These are phyloP conservation scores for Brassica carinata DNA, from an alignment of 345 rosid species.

Conservation along the genomic window DNA sequence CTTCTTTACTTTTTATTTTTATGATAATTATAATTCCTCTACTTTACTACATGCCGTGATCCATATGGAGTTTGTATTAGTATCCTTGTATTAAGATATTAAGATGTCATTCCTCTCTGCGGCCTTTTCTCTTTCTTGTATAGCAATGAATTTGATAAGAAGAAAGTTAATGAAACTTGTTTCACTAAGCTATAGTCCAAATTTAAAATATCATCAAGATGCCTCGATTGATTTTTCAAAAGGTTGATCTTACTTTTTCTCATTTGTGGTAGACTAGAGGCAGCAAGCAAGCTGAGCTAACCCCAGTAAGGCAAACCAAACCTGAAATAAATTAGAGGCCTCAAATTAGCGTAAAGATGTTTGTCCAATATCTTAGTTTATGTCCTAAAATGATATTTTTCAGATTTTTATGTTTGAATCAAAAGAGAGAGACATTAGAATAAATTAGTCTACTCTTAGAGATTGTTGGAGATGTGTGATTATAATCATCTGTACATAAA, in stretches of 20 bases:
- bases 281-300: slow-evolving; percentile 20
- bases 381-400: background rate
- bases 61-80: slow-evolving; percentile 14
- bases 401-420: background rate
- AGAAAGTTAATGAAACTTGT: background rate
- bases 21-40: slow-evolving; percentile 12
- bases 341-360: slow-evolving; percentile 3
- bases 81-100: slow-evolving; percentile 3
- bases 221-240: background rate
- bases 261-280: background rate
- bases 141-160: background rate
- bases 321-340: slow-evolving; percentile 17
- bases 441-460: background rate
- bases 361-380: background rate
- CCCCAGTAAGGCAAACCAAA: slow-evolving; percentile 2
- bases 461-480: background rate
- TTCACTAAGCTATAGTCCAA: background rate
- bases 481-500: too few relatives aligned
- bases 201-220: background rate
- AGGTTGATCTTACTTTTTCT: slow-evolving; percentile 7
- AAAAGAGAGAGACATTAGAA: background rate
- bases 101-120: background rate
- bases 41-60: slow-evolving; percentile 32
- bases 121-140: background rate
- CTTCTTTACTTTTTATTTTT: background rate